phyloP scores from a whole-genome alignment of 192 early-diverging fungal genomes.

The Rhizophagus clarus region DNA sequence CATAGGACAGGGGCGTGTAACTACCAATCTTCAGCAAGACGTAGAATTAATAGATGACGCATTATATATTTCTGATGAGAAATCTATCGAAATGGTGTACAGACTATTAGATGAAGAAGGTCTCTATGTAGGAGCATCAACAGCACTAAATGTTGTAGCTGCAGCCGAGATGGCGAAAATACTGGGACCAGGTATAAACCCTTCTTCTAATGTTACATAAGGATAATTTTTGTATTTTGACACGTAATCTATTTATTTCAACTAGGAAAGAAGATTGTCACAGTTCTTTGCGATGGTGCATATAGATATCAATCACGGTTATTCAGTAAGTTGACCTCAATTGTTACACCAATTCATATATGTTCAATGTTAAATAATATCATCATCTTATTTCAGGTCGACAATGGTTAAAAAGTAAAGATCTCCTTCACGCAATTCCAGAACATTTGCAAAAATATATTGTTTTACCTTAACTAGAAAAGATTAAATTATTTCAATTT shows the following conservation, averaged over 20 bases:
- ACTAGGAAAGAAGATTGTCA: slow-evolving; percentile 71
- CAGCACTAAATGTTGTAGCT: slow-evolving; percentile 92
- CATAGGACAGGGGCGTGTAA: slow-evolving; percentile 94
- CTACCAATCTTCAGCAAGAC: slow-evolving; percentile 84
- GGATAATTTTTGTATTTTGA: not conserved
- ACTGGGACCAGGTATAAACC: slow-evolving; percentile 66
- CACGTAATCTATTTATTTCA: not conserved
- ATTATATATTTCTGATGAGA: slow-evolving; percentile 76
- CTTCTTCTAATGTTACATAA: not conserved
- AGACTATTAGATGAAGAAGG: slow-evolving; percentile 92
- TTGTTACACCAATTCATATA: not conserved
- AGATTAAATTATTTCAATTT: not conserved
- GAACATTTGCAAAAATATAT: slow-evolving; percentile 86
- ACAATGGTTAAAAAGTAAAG: slow-evolving; percentile 89
- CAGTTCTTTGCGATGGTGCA: slow-evolving; percentile 89
- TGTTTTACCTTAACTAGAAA: slow-evolving; percentile 52
- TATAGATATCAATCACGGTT: slow-evolving; percentile 81
- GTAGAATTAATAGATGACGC: slow-evolving; percentile 82
- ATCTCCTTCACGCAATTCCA: slow-evolving; percentile 75
- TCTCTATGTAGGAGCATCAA: slow-evolving; percentile 88
- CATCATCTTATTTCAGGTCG: slow-evolving; percentile 40
- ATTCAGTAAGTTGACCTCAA: slow-evolving; percentile 61
- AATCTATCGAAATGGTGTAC: slow-evolving; percentile 85
- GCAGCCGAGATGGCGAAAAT: slow-evolving; percentile 88
- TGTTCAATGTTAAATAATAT: no score